Evolutionary conservation across 257 asterid species (phyloP), one percentile per base, ranked within the genome.

Genomic region (Fraxinus pennsylvanica): DNA sequence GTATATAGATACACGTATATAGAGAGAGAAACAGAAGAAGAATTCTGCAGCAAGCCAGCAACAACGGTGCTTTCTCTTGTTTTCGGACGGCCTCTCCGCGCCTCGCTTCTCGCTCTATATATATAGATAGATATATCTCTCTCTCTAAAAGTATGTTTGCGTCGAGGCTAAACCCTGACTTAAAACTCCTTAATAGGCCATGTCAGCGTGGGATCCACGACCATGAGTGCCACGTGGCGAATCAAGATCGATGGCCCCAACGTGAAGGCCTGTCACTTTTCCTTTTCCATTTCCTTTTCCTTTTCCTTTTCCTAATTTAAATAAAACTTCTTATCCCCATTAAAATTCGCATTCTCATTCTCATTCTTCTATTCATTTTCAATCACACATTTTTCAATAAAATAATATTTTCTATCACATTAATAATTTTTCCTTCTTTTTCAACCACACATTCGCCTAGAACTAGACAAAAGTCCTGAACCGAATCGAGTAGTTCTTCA

Each of bases 81-180:
- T 86, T 87, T 91, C 87, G 86, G 97, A 91, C 92, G 94, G 87
- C 89, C 88, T 74, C 96, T 85, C 93, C 96, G 96, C 97, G 97
- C 98, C 96, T 94, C 90, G 93, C 90, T 92, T 91, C 92, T 92
- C 94, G 92, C 89, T 91, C 90, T 90, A 83, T 78, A 80, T 80
- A 9, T 81, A 78, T 57, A 8, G 43, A 82, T 78, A 81, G 79
- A 9, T 81, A 78, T 57, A 8, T 54, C 13, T 82, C 59, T 82
- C 90, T 82, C 88, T 84, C 85, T 84, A 81, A 0, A 43, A 32
- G 22, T 29, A 50, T 68, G 25, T 71, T 45, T 52, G n/a, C 50
- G 22, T 39, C 72, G 33, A 14, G 71, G 80, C 78, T 79, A 89
- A 89, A 87, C 91, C 95, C 90, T 85, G 43, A 45, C 74, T 36